Conservation (phyloP, 164 flowering plant species). For the Tinospora cordifolia region DNA sequence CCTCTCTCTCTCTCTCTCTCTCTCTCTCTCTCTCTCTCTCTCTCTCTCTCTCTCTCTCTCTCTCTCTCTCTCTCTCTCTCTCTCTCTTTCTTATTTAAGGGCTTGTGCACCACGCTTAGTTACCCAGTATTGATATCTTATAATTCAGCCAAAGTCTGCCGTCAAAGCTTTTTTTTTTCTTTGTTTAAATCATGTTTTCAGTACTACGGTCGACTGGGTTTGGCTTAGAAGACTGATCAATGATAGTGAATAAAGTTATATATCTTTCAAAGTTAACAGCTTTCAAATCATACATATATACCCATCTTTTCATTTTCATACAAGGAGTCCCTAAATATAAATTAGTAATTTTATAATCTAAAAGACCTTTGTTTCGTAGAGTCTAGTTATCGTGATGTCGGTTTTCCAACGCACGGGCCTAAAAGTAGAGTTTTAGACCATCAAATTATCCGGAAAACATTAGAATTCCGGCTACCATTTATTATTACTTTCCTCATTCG, state of each 20-base stretch:
- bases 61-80: slow-evolving; percentile 12
- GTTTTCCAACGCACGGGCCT: too few relatives aligned
- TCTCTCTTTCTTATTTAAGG: neutral
- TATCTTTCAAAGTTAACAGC: neutral
- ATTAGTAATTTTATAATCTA: too few relatives aligned
- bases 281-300: neutral
- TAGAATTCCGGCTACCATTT: neutral
- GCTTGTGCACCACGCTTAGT: neutral
- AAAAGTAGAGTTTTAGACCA: neutral
- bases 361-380: too few relatives aligned
- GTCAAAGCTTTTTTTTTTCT: neutral
- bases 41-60: too few relatives aligned
- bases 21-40: slow-evolving; percentile 1
- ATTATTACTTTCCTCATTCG: neutral
- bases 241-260: neutral
- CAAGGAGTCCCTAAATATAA: too few relatives aligned
- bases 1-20: slow-evolving; percentile 8
- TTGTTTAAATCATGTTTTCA: neutral
- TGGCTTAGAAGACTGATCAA: too few relatives aligned
- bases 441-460: neutral
- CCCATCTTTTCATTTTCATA: slow-evolving; percentile 1
- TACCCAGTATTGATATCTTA: neutral
- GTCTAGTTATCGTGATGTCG: too few relatives aligned
- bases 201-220: neutral
- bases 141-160: neutral